Evolutionary conservation across 202 grass and related monocot species (phyloP).

Genomic region (Carex sylvatica): DNA sequence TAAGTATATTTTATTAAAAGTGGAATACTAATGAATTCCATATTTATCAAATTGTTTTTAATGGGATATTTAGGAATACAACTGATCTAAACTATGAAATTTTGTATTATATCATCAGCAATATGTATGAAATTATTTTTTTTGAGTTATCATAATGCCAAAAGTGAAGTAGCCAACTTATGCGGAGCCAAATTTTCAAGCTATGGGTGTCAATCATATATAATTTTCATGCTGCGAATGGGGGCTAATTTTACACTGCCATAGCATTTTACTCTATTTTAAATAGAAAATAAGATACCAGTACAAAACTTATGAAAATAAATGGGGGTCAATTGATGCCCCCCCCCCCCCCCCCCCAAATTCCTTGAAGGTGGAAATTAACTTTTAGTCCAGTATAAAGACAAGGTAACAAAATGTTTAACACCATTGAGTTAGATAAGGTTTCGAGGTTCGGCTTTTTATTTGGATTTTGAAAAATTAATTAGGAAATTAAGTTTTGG

Average conservation of each 20-base stretch:
- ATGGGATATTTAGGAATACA: background rate
- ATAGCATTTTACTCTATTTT: too few species aligned
- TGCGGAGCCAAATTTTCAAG: too few species aligned
- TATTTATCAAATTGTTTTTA: background rate
- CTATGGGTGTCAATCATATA: too few species aligned
- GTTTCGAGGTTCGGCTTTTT: background rate
- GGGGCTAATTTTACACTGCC: too few species aligned
- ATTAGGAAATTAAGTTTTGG: background rate
- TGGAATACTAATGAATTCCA: background rate
- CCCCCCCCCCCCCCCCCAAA: too few species aligned
- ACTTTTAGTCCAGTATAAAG: background rate
- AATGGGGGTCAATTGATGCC: too few species aligned
- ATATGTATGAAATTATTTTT: background rate
- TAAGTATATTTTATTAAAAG: conserved; percentile 17
- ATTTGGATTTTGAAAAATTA: background rate
- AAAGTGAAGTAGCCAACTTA: background rate
- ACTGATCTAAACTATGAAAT: background rate
- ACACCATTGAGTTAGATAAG: background rate
- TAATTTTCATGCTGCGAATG: too few species aligned
- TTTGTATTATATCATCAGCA: background rate
- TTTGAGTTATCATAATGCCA: background rate
- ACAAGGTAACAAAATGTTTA: background rate
- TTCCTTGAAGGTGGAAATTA: too few species aligned
- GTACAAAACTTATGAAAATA: too few species aligned
- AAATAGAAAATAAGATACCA: too few species aligned